Base-by-base conservation (phyloP, 306 rosid species). In the Casuarina cunninghamiana region DNA sequence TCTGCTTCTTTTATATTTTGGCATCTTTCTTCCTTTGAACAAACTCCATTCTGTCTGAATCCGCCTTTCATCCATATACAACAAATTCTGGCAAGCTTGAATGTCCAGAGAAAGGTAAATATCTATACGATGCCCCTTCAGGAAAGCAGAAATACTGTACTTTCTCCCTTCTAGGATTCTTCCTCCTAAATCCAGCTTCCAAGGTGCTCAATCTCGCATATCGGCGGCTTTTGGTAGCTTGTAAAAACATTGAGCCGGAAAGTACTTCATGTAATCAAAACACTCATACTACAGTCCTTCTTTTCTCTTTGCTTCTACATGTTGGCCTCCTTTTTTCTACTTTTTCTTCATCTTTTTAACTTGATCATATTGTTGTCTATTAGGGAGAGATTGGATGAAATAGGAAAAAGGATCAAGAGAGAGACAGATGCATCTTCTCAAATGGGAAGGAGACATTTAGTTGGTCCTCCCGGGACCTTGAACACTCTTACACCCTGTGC, bases 401-500 rank as follows among this genome's bases (percentile, higher is more conserved):
- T 80, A 80, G 86, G 77, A 62, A 84, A 85, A 80, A 84, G 42
- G 87, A 85, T 78, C 16, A 80, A 67, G 74, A 66, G 81, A 79
- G 87, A 81, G 69, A 83, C 49, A 70, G 94, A 83, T 77, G 39
- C 85, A 53, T 61, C 78, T 61, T 65, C 74, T 62, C 79, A 86
- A 80, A 89, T 91, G 93, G 94, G 89, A 76, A 81, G 88, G 82
- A 90, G 82, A 57, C 84, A 81, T 55, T 74, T 85, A 38, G 79
- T 77, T 76, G 90, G 89, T 74, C 88, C 72, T 21, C 26, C 81
- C 41, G 94, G 92, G 76, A 83, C 87, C 61, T 85, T 94, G 75
- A 94, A 94, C 87, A 83, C 90, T 46, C 85, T 94, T 35, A 92
- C 93, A 6, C 98, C 98, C 39, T 94, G 98, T 65, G 98, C 98